These are phyloP conservation scores for Yarrowia porcina DNA, from an alignment of 805 yeast genomes.

Conservation along the genomic window DNA sequence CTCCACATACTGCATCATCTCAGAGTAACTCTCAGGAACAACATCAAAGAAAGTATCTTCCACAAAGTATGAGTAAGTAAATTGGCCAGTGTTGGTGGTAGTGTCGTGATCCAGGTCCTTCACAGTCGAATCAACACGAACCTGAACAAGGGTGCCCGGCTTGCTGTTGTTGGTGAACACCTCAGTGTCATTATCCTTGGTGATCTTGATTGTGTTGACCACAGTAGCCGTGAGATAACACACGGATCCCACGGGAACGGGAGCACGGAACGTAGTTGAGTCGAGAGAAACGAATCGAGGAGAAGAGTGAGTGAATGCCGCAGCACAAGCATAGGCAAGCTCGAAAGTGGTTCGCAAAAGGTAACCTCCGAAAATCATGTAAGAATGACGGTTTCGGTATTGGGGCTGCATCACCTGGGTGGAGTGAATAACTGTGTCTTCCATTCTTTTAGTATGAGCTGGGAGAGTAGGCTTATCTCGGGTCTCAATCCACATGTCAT, in stretches of 20 bases:
- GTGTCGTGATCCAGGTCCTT: slow-evolving; percentile 60
- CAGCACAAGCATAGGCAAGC: slow-evolving; percentile 88
- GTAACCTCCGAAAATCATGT: slow-evolving; percentile 95
- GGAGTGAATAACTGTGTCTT: slow-evolving; percentile 65
- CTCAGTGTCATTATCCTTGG: slow-evolving; percentile 26
- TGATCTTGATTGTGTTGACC: slow-evolving; percentile 80
- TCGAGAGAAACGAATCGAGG: slow-evolving; percentile 90
- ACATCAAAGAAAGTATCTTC: slow-evolving; percentile 63
- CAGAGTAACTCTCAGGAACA: slow-evolving; percentile 81
- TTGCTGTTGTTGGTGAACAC: slow-evolving; percentile 27
- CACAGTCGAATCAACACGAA: slow-evolving; percentile 80
- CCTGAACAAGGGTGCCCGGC: slow-evolving; percentile 79
- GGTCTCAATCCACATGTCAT: slow-evolving; percentile 62
- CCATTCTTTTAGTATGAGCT: slow-evolving; percentile 60
- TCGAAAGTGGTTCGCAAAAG: slow-evolving; percentile 89
- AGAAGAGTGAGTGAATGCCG: slow-evolving; percentile 77
- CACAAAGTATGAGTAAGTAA: slow-evolving; percentile 84
- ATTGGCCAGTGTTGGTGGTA: slow-evolving; percentile 74
- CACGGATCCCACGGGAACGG: slow-evolving; percentile 94
- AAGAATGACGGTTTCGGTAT: slow-evolving; percentile 89
- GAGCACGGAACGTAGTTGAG: slow-evolving; percentile 86
- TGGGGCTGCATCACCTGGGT: slow-evolving; percentile 95
- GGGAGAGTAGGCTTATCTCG: slow-evolving; percentile 42
- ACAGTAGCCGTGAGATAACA: slow-evolving; percentile 77
- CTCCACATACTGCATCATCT: slow-evolving; percentile 87